Base-by-base conservation (phyloP, 177 flowering plant species). In the Telopea speciosissima region DNA sequence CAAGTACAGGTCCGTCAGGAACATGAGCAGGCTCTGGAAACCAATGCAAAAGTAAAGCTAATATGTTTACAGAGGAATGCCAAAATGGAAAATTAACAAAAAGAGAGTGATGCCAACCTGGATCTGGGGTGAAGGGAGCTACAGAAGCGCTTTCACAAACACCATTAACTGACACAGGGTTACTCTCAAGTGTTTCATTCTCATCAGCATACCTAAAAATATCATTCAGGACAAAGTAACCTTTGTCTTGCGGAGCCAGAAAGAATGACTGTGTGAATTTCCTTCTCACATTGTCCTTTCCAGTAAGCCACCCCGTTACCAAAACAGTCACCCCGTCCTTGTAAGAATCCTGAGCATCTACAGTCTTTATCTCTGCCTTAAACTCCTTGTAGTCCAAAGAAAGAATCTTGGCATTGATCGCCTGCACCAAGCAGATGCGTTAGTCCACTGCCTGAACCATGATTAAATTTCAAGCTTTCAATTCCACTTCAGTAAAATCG, bases 211-310 rank as follows among this genome's bases (percentile, higher is more conserved):
- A 88, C 78, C 96, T 83, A 73, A 90, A 87, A n/a, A 90, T 84
- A 77, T 93, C 98, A 82, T 91, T 93, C 31, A 85, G 65, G 45
- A 92, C 97, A 82, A 79, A 90, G 74, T 84, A 92, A 8, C 93
- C 97, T 62, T 83, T 82, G 69, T 88, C 90, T 78, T 93, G 98
- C 16, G 98, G 98, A 61, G 97, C 97, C 24, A 93, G 89, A 63
- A 93, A 92, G 73, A 93, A 93, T 3, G 90, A 78, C 71, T 93
- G 98, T 3, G 87, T 71, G 76, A 93, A 93, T 67, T 83, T 87
- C 81, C 81, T 86, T 73, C 75, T 84, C 81, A 82, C 62, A 58
- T 80, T 77, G 77, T 89, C 96, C 81, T 85, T 83, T 63, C 90
- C 88, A 66, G 87, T 88, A 65, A 89, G 81, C 74, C 83, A 87